Evolutionary conservation across 495 filamentous ascomycete genomes (phyloP).

Genomic region (Patellaria atrata): DNA sequence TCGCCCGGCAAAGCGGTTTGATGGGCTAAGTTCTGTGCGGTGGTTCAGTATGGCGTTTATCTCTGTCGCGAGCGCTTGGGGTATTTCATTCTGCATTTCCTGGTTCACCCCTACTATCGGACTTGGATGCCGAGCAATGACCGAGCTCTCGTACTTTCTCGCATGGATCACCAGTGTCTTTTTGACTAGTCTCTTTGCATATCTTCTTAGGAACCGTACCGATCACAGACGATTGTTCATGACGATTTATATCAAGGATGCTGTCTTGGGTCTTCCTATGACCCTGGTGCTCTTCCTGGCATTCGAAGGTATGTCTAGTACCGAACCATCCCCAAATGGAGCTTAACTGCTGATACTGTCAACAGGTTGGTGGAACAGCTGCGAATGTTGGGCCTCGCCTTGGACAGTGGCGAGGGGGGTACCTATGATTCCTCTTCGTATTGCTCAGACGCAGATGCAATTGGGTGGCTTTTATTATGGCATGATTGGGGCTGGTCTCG

Average conservation of each 20-base stretch:
- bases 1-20: constrained; percentile 1
- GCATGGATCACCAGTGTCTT: constrained; percentile 2
- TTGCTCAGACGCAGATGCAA: background rate
- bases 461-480: constrained; percentile 5
- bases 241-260: constrained; percentile 5
- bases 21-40: background rate
- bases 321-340: background rate
- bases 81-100: constrained; percentile 6
- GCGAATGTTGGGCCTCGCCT: constrained; percentile 8
- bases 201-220: background rate
- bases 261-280: constrained; percentile 6
- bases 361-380: constrained; percentile 10
- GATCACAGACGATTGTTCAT: background rate
- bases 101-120: constrained; percentile 10
- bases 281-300: constrained; percentile 4
- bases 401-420: constrained; percentile 4
- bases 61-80: constrained; percentile 7
- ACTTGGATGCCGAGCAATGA: constrained; percentile 9
- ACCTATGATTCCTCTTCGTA: constrained; percentile 1
- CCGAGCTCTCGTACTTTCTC: constrained; percentile 5
- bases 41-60: constrained; percentile 1
- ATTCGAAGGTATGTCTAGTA: constrained; percentile 5
- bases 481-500: constrained; percentile 5
- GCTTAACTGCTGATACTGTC: background rate
- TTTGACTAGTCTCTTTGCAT: constrained; percentile 1